Evolutionary conservation across 495 filamentous ascomycete species (phyloP).

Genomic region (Aspergillus indologenus): DNA sequence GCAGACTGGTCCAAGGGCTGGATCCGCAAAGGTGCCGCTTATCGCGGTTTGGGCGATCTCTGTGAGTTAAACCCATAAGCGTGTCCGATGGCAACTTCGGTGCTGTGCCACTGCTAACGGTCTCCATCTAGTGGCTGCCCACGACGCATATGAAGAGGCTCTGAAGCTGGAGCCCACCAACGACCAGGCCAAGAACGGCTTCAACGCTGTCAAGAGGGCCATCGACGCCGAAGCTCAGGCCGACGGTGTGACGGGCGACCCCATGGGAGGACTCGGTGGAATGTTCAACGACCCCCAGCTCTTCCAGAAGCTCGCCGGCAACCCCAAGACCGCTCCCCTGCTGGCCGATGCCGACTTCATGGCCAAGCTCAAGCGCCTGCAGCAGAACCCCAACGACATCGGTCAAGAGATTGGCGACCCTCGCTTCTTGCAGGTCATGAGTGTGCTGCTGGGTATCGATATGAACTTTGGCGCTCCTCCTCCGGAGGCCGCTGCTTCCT

Average conservation of each 20-base stretch:
- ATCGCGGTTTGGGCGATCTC: constrained; percentile 83
- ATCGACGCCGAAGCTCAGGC: constrained; percentile 74
- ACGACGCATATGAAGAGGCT: constrained; percentile 88
- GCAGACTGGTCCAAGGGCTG: constrained; percentile 98
- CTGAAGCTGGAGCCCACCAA: constrained; percentile 88
- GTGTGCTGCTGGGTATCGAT: constrained; percentile 89
- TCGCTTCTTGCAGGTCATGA: constrained; percentile 89
- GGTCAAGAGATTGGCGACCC: constrained; percentile 83
- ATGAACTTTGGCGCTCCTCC: constrained; percentile 73
- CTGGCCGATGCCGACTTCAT: constrained; percentile 89
- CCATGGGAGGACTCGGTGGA: constrained; percentile 71
- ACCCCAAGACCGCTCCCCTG: constrained; percentile 85
- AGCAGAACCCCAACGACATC: constrained; percentile 74
- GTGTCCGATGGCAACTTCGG: background rate
- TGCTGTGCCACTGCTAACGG: constrained; percentile 12
- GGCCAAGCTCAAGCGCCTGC: constrained; percentile 76
- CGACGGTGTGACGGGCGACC: constrained; percentile 64
- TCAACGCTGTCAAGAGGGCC: constrained; percentile 79
- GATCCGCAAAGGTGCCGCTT: constrained; percentile 84
- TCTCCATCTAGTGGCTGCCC: constrained; percentile 58
- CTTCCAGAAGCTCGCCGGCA: constrained; percentile 82
- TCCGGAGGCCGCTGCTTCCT: constrained; percentile 44
- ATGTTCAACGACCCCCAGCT: constrained; percentile 93
- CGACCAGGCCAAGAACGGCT: constrained; percentile 84
- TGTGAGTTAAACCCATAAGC: constrained; percentile 39